These are phyloP conservation scores for Neurospora africana DNA, from an alignment of 495 filamentous ascomycete species.

Conservation along the genomic window DNA sequence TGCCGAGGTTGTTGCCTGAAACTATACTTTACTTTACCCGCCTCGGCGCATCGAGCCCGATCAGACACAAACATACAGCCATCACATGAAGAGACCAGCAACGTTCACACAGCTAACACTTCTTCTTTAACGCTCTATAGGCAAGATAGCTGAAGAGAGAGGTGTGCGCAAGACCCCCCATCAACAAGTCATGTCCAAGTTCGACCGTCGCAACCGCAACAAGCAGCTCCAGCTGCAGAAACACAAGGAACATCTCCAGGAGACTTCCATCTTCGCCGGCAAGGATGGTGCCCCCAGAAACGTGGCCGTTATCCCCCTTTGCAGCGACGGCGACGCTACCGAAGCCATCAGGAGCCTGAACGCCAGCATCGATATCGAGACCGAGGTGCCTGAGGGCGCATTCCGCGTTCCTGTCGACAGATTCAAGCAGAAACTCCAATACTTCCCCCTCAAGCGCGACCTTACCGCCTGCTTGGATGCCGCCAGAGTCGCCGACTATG, in stretches of 20 bases:
- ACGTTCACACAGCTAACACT: slow-evolving; percentile 5
- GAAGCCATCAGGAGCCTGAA: slow-evolving; percentile 62
- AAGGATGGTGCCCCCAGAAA: slow-evolving; percentile 79
- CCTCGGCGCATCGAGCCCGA: neutral
- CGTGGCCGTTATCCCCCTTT: slow-evolving; percentile 83
- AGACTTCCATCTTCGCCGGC: slow-evolving; percentile 70
- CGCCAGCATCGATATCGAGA: slow-evolving; percentile 66
- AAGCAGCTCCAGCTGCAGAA: slow-evolving; percentile 76
- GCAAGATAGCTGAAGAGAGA: slow-evolving; percentile 38
- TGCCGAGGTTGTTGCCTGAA: neutral
- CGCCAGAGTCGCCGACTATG: slow-evolving; percentile 79
- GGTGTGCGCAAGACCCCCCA: slow-evolving; percentile 76
- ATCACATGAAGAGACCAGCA: neutral
- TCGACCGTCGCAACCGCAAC: slow-evolving; percentile 86
- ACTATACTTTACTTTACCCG: neutral
- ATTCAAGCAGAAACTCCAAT: slow-evolving; percentile 88
- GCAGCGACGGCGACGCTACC: slow-evolving; percentile 53
- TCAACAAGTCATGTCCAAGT: slow-evolving; percentile 93
- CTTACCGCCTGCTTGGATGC: slow-evolving; percentile 71
- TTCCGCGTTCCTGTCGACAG: slow-evolving; percentile 64
- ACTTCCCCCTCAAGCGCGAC: slow-evolving; percentile 61
- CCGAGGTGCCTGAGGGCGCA: slow-evolving; percentile 47
- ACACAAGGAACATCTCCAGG: slow-evolving; percentile 64
- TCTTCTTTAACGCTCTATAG: slow-evolving; percentile 11
- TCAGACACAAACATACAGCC: neutral